Evolutionary conservation across 2,329 filamentous ascomycete species (phyloP).

Genomic region (Colletotrichum destructivum): DNA sequence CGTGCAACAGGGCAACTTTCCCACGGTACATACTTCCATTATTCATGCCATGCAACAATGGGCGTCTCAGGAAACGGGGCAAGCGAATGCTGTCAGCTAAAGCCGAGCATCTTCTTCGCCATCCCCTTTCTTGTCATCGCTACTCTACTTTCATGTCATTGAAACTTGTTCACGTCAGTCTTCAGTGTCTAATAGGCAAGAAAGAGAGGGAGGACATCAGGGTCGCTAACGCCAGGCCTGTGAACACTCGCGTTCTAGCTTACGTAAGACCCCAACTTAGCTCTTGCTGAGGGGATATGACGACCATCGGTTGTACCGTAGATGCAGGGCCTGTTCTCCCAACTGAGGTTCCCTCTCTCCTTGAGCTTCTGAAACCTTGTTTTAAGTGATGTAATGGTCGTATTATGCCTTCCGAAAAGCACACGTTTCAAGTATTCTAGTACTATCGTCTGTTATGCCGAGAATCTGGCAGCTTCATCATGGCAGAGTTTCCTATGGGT

Average conservation of each 20-base stretch:
- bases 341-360: not conserved
- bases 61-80: not conserved
- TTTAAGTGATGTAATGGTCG: not conserved
- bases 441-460: not conserved
- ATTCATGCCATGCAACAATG: not conserved
- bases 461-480: not conserved
- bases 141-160: not conserved
- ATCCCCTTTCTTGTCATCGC: not conserved
- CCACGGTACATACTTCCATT: not conserved
- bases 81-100: not conserved
- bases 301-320: not conserved
- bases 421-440: not conserved
- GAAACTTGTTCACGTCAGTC: conserved; percentile 5
- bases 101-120: not conserved
- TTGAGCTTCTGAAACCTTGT: not conserved
- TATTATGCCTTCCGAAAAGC: not conserved
- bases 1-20: not conserved
- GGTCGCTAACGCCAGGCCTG: not conserved
- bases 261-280: not conserved
- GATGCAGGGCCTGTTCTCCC: not conserved
- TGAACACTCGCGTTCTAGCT: not conserved
- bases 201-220: not conserved
- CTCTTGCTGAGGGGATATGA: not conserved
- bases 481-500: not conserved
- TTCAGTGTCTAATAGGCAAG: not conserved